Evolutionary conservation across 805 yeast genomes (phyloP).

Genomic region (Brettanomyces bruxellensis): DNA sequence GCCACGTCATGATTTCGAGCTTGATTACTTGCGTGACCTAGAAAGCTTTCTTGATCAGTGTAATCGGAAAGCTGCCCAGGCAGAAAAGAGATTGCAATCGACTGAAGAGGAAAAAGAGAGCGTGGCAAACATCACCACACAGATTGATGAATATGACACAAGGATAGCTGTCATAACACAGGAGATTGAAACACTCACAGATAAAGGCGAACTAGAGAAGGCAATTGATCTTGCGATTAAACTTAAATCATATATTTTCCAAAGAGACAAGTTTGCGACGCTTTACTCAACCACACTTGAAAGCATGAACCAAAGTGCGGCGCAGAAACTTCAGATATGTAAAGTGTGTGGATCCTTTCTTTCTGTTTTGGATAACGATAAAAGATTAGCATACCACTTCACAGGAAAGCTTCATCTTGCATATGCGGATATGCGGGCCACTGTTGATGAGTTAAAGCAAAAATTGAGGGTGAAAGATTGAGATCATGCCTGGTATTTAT

Average conservation of each 20-base stretch:
- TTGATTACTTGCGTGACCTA: slow-evolving; percentile 36
- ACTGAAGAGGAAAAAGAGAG: slow-evolving; percentile 49
- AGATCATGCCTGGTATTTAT: neutral
- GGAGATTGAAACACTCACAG: slow-evolving; percentile 49
- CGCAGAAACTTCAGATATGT: slow-evolving; percentile 86
- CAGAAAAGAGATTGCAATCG: slow-evolving; percentile 56
- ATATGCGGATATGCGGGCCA: slow-evolving; percentile 65
- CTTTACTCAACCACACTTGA: slow-evolving; percentile 56
- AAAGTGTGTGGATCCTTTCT: slow-evolving; percentile 84
- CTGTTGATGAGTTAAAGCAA: slow-evolving; percentile 31
- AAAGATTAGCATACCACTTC: slow-evolving; percentile 84
- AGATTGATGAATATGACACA: slow-evolving; percentile 54
- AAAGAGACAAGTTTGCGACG: slow-evolving; percentile 44
- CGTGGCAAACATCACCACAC: slow-evolving; percentile 25
- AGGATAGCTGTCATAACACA: slow-evolving; percentile 57
- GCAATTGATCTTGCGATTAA: slow-evolving; percentile 41
- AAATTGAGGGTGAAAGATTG: slow-evolving; percentile 7
- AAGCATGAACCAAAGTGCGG: slow-evolving; percentile 74
- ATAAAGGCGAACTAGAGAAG: slow-evolving; percentile 40
- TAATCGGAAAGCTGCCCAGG: slow-evolving; percentile 52
- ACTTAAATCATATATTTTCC: slow-evolving; percentile 34
- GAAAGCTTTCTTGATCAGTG: slow-evolving; percentile 57
- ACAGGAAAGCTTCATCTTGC: slow-evolving; percentile 82
- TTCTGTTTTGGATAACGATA: slow-evolving; percentile 77
- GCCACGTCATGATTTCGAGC: slow-evolving; percentile 34